Conservation (phyloP, 345 rosid genomes). For the Murraya koenigii region DNA sequence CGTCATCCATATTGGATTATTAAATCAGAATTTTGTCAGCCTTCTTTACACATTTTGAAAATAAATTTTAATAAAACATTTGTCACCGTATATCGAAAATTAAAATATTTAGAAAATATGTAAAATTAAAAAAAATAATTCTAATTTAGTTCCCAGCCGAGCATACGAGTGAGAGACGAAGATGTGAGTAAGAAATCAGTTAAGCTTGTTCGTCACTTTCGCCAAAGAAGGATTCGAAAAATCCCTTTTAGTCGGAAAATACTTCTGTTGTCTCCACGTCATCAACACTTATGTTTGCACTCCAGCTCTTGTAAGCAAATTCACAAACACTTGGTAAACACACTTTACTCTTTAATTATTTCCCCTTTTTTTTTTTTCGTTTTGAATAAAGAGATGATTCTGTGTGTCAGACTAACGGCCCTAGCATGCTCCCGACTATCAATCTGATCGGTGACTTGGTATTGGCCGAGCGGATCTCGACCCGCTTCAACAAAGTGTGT, state of each 20-base stretch:
- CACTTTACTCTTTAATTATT: too few relatives aligned
- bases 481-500: slow-evolving; percentile 37
- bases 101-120: too few relatives aligned
- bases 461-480: slow-evolving; percentile 56
- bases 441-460: slow-evolving; percentile 43
- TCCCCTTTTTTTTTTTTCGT: background rate
- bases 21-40: too few relatives aligned
- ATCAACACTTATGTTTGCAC: slow-evolving; percentile 44
- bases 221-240: slow-evolving; percentile 23
- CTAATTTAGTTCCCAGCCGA: too few relatives aligned
- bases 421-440: slow-evolving; percentile 77
- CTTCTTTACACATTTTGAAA: too few relatives aligned
- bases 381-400: background rate
- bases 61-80: too few relatives aligned
- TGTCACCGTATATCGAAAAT: too few relatives aligned
- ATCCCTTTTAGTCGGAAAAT: slow-evolving; percentile 23
- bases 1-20: too few relatives aligned
- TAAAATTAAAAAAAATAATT: too few relatives aligned
- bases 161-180: background rate
- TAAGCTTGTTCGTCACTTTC: background rate
- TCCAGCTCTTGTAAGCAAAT: slow-evolving; percentile 36
- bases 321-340: background rate
- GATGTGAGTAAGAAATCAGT: background rate
- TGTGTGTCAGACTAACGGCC: slow-evolving; percentile 49
- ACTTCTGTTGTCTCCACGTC: slow-evolving; percentile 50